Evolutionary conservation across 2,329 filamentous ascomycete species (phyloP), one percentile per base, ranked within the genome.

Genomic region (Rugonectria rugulosa): DNA sequence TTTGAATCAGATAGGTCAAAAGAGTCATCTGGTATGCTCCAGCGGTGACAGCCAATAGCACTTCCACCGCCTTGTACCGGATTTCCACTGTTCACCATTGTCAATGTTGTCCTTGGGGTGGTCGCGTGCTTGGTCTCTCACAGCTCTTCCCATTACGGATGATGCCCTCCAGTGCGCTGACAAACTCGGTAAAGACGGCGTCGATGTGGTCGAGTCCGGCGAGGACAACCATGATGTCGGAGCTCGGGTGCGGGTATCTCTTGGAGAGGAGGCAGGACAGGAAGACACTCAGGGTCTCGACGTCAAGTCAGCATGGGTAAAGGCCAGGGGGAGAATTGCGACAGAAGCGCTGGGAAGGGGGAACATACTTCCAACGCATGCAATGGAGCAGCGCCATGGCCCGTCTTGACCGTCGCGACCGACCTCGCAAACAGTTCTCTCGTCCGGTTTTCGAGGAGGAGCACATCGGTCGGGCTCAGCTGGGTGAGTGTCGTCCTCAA

Each of bases 21-120:
- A 99, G 81, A 42, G 92, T 95, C 4, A 95, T 98, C 75, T 96
- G 92, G 73, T 97, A 98, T 53, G 93, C 93, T n/a, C 94, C 93
- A 9, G 93, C 91, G 6, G 92, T 90, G 52, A 97, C 87, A 12
- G 92, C 89, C 55, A 97, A 82, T 7, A 93, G 87, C 37, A 91
- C 88, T 65, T 90, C 83, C 24, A 97, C 84, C 7, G 93, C 94
- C 70, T 91, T 92, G 63, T 88, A 83, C 53, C 93, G 88, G 46
- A 95, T 71, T 32, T 89, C 84, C 68, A 90, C 89, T 93, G 63
- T 24, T n/a, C 17, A 14, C 14, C 36, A 59, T 76, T 62, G 75
- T 72, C 47, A 57, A 32, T 38, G 37, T 29, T 6, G 23, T 12
- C 23, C 24, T 27, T 19, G n/a, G 36, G 29, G 24, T 34, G 21